These are phyloP conservation scores for Laburnicola sp. DNA, from an alignment of 2,329 filamentous ascomycete species.

Conservation along the genomic window DNA sequence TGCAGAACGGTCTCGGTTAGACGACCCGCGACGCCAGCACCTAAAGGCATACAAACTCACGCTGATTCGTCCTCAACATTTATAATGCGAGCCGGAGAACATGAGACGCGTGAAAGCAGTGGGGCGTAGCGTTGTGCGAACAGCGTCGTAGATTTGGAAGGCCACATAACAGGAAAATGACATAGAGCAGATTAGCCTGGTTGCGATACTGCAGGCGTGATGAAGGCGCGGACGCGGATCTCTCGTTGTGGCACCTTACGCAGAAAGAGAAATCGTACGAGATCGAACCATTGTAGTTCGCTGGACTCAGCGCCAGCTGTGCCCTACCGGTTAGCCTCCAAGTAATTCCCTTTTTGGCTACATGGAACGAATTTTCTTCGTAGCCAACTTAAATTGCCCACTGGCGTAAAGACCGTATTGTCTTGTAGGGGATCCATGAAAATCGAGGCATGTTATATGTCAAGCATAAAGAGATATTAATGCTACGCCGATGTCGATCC, in stretches of 20 bases:
- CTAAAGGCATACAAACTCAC: not conserved
- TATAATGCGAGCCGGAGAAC: not conserved
- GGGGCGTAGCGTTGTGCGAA: not conserved
- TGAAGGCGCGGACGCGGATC: not conserved
- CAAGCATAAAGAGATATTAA: no score
- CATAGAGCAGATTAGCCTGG: not conserved
- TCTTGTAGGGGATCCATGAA: not conserved
- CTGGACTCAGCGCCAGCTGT: not conserved
- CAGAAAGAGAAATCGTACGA: constrained; percentile 1
- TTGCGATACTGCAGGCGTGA: not conserved
- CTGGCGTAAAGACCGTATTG: not conserved
- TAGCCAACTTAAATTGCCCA: not conserved
- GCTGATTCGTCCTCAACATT: not conserved
- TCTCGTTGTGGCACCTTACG: not conserved
- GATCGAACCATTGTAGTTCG: not conserved
- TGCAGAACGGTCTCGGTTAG: not conserved
- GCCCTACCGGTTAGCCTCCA: not conserved
- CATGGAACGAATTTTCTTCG: not conserved
- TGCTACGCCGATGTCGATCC: no score
- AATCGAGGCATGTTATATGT: no score
- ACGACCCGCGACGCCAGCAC: no score
- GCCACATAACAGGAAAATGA: no score
- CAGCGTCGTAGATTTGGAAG: not conserved
- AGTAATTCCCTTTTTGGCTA: not conserved
- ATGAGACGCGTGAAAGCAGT: not conserved